Evolutionary conservation across 352 stramenopile genomes (phyloP), one percentile per base, ranked within the genome.

Genomic region (Globisporangium paroecandrum): DNA sequence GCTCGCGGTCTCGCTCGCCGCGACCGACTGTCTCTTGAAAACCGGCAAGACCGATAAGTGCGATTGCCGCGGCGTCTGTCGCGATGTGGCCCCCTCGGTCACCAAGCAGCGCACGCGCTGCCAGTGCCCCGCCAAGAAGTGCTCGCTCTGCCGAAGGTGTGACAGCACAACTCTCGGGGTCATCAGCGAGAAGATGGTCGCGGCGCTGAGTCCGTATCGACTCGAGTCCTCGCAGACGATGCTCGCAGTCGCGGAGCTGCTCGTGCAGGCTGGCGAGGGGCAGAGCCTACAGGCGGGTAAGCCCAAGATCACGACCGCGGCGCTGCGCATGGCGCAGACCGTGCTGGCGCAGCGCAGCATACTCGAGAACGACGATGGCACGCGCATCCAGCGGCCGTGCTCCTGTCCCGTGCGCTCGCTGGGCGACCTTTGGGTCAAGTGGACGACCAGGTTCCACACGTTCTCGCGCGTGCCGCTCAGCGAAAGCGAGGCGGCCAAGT

Each of bases 81-180:
- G 81, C 29, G 76, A 91, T 27, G 69, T 74, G 2, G 36, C 58
- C 0, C 87, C 93, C 71, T 84, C 87, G 9, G 81, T 95, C 29
- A 79, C 82, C 13, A 82, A 84, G 46, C 87, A 93, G 70, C 82
- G 83, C n/a, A 84, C 82, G 25, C 81, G 82, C 9, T 95, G 87
- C 62, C 82, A 91, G 49, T 95, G 85, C 47, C 81, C 82, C n/a
- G 87, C 83, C 20, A 84, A 82, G 53, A 93, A 95, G 68, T 93
- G 87, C 38, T 91, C 85, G 18, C 75, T 93, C 27, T 93, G 87
- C 62, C 78, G 77, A 62, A 83, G 85, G 27, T 95, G 83, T 55
- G 69, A 93, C 15, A 72, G 65, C 60, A 95, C 83, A 22, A 82
- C 73, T 1, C 74, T 75, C 18, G 85, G 83, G 0, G 66, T 73